phyloP scores from a whole-genome alignment of 208 protist genomes.

The Borovskyia barvae region DNA sequence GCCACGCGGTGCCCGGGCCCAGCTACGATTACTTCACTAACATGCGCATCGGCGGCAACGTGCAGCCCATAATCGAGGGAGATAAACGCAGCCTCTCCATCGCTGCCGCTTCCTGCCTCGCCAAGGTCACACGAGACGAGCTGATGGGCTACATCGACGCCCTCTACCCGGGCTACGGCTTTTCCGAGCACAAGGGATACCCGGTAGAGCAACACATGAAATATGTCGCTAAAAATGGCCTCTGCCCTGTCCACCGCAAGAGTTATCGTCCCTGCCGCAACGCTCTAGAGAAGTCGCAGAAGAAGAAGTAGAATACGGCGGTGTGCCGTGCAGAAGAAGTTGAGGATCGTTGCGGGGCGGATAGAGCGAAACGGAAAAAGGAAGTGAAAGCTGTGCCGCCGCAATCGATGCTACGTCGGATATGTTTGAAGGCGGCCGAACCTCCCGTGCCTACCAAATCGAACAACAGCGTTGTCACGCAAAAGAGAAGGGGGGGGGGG shows the following conservation, averaged over 20 bases:
- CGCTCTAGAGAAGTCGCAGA: constrained; percentile 37
- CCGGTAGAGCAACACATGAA: constrained; percentile 88
- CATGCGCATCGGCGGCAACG: constrained; percentile 54
- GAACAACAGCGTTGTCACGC: too few species aligned
- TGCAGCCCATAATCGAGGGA: constrained; percentile 84
- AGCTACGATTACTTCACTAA: constrained; percentile 67
- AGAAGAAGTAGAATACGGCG: constrained; percentile 14
- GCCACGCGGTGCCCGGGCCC: constrained; percentile 70
- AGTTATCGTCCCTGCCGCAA: constrained; percentile 73
- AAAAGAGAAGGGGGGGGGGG: too few species aligned
- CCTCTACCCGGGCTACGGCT: constrained; percentile 80
- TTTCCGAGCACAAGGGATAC: constrained; percentile 86
- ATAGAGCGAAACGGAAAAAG: not conserved
- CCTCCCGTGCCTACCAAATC: too few species aligned
- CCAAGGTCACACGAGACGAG: constrained; percentile 87
- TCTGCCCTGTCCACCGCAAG: constrained; percentile 79
- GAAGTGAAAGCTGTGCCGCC: too few species aligned
- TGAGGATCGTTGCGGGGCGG: not conserved
- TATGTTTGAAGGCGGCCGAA: too few species aligned
- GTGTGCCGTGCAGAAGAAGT: not conserved
- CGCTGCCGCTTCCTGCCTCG: constrained; percentile 85
- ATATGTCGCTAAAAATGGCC: constrained; percentile 54
- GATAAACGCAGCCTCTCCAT: constrained; percentile 87
- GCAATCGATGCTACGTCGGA: too few species aligned
- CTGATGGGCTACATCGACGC: constrained; percentile 78